Base-by-base conservation (phyloP, 2,329 filamentous ascomycete species). In the Chrysoporthe puriensis region DNA sequence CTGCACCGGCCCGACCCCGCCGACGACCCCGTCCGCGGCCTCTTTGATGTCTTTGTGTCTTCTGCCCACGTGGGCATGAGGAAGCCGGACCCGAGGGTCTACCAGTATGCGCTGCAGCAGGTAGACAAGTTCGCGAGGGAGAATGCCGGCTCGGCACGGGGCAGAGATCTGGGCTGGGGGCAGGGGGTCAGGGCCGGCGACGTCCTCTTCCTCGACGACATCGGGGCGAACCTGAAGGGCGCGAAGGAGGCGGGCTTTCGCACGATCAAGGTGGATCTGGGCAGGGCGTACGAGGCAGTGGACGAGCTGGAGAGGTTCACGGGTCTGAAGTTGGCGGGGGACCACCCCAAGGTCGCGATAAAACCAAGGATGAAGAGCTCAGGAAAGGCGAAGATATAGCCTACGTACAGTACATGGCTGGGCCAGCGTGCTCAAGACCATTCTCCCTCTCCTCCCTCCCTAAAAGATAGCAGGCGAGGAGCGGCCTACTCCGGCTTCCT, bases 191-290 rank as follows among this genome's bases (percentile, higher is more conserved):
- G 80, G 66, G 80, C 90, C 0, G 81, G 81, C 0, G 93, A 97
- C 66, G 83, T 97, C 57, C 79, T 97, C 4, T 99, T 99, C 76
- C 79, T 97, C 62, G 96, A 97, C 77, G 94, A 97, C 74, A 97
- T 99, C 77, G 96, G 96, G 1, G 90, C 94, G 79, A 99, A 99
- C 77, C 78, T 98, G 67, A 96, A 94, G 82, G 90, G 86, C 57
- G 96, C 89, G 0, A 91, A 85, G 78, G 85, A 84, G 61, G 81
- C 89, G 32, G 95, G 95, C 0, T 90, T 98, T 77, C 80, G 85
- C 66, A 98, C 95, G 0, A 86, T 98, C 71, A 97, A 95, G 79
- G 96, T 98, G 1, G 82, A 86, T 9, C 80, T 98, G 40, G 94
- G 94, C 1, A 88, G 85, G 77, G 88, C 91, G 1, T 91, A 87